Base-by-base conservation (phyloP, 2,329 filamentous ascomycete species). In the Sphaceloma murrayae region DNA sequence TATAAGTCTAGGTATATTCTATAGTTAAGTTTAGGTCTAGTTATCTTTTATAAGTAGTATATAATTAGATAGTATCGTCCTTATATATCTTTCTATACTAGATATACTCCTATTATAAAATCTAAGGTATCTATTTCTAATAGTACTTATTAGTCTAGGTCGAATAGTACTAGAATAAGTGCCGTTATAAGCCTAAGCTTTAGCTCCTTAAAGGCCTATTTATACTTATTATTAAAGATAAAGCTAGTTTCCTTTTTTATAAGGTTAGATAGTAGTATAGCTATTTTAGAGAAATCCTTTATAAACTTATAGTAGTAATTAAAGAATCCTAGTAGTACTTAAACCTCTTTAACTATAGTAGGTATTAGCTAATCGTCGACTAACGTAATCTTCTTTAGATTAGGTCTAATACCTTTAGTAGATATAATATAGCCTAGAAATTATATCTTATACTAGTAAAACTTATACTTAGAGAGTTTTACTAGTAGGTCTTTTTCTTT, bases 381-480 rank as follows among this genome's bases (percentile, higher is more conserved):
- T 5, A 33, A 9, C 2, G 18, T 11, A 9, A 48, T 39, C 43
- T 43, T 44, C 4, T 18, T 30, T 14, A 6, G 13, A 27, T 49
- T 31, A 19, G 48, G 38, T 6, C 9, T 9, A 5, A 48, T 31
- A 6, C 36, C 24, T 7, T 39, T n/a, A 22, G 32, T 34, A 5
- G n/a, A 36, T 24, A 53, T 34, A 11, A 52, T 29, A 34, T 44
- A 52, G 2, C 45, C 45, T 34, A 8, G 14, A 36, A 26, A 53
- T 30, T 6, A 52, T 29, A 34, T 44, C 51, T 2, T 10, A 3
- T 46, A 8, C 4, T n/a, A 17, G 32, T 43, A 34, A 38, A 54
- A 52, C 8, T 45, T 27, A 21, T 30, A 51, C 31, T 52, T 53
- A 26, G 36, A 44, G 11, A 34, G 16, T 22, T 50, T 46, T 14